phyloP scores from a whole-genome alignment of 75 land plant species.

The Sequoiadendron giganteum region DNA sequence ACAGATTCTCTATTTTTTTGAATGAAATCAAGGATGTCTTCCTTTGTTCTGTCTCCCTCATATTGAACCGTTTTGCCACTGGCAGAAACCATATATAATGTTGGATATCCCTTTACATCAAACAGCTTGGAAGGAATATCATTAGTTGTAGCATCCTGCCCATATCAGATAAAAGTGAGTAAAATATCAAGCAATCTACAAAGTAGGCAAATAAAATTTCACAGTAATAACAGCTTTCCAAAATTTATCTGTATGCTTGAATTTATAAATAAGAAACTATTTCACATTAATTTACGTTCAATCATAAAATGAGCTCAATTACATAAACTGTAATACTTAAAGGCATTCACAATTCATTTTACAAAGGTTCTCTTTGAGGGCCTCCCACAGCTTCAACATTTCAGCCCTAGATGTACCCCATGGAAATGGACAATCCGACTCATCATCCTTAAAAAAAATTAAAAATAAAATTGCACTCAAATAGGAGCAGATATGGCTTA shows the following conservation, averaged over 20 bases:
- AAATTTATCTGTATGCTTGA: background rate
- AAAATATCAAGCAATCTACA: background rate
- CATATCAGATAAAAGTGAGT: conserved; percentile 5
- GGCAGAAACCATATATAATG: conserved; percentile 66
- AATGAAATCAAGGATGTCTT: conserved; percentile 68
- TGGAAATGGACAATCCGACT: background rate
- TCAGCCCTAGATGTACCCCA: background rate
- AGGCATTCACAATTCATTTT: background rate
- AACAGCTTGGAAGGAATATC: conserved; percentile 54
- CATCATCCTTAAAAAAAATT: background rate
- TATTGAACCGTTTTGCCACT: conserved; percentile 54
- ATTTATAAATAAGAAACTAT: background rate
- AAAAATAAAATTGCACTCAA: background rate
- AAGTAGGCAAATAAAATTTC: background rate
- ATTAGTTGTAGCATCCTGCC: conserved; percentile 88
- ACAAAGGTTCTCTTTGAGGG: background rate
- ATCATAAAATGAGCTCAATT: background rate
- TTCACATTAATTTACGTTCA: background rate
- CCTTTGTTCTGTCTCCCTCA: conserved; percentile 70
- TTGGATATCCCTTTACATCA: conserved; percentile 80
- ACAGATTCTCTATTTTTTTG: conserved; percentile 44
- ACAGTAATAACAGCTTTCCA: background rate
- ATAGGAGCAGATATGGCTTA: background rate
- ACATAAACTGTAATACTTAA: background rate
- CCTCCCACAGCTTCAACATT: too few relatives aligned